Percentiles rank a stretch among this genome's conserved stretches.
Evolutionary conservation across 208 protist species (phyloP).

Genomic region (Trypanosoma cruzi): DNA sequence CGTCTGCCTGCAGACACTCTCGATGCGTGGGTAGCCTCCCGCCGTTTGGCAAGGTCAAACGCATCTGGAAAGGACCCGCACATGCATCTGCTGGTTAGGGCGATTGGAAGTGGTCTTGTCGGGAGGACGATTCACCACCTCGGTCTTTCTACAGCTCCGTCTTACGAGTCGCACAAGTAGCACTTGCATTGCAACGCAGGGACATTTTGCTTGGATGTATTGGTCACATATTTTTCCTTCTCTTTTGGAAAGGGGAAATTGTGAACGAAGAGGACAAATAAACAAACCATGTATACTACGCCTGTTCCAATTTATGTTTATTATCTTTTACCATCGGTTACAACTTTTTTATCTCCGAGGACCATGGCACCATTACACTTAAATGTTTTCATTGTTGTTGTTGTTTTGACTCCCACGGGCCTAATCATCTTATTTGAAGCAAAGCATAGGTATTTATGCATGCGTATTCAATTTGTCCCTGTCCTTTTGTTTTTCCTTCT

Average conservation of each 20-base stretch:
- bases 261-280: not conserved
- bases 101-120: conserved; percentile 3
- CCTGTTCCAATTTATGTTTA: not conserved
- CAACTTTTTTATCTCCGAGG: too few species aligned
- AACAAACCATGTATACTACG: not conserved
- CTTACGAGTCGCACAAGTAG: conserved; percentile 16
- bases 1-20: not conserved
- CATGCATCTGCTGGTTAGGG: conserved; percentile 13
- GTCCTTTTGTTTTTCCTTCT: not conserved
- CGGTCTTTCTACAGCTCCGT: conserved; percentile 8
- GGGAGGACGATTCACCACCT: conserved; percentile 4
- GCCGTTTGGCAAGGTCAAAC: not conserved
- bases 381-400: not conserved
- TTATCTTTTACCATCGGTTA: not conserved
- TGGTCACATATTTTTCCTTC: conserved; percentile 2
- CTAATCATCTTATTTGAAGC: not conserved
- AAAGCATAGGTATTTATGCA: conserved; percentile 2
- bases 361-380: not conserved
- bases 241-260: not conserved
- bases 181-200: not conserved
- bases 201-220: not conserved
- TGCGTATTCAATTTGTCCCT: not conserved
- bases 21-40: conserved; percentile 12
- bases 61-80: not conserved
- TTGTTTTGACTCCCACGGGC: not conserved